Evolutionary conservation across 2,329 filamentous ascomycete species (phyloP), one percentile per base, ranked within the genome.

Genomic region (Talaromyces sp.): DNA sequence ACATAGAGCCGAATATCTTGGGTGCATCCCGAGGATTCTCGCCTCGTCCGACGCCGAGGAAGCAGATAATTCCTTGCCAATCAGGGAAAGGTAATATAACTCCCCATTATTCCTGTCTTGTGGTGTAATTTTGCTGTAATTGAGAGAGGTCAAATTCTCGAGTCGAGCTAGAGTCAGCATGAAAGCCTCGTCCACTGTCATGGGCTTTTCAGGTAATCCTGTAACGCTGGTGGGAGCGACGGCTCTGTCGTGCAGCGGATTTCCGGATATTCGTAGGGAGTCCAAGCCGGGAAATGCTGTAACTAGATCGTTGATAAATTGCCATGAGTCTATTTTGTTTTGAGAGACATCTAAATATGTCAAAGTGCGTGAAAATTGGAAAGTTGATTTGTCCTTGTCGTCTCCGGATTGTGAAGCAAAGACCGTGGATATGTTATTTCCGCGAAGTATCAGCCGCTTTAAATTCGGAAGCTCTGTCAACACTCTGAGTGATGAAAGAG

Each of bases 41-140:
- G 77, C 69, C 33, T 81, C 78, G 69, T 89, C 84, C 8, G 67
- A 68, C 57, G 70, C 67, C 0, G 76, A 71, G 2, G 67, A 74
- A 7, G 73, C 75, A 27, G 77, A 78, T n/a, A 97, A 81, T 73
- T 95, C 91, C 68, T 88, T 88, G 11, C 86, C 90, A 65, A 97
- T 95, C 62, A 90, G 86, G 0, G 89, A 91, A 11, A 98, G 86
- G 75, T 99, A 99, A 76, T 96, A 99, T 72, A 94, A 89, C 71
- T 98, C 95, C 4, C 93, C 93, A 72, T 98, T 95, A 62, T 87
- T 84, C 19, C 94, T 87, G 75, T 98, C 93, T 49, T 89, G 86
- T 1, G 82, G 70, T 0, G 88, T 88, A 70, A 98, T 88, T 17
- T 81, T 80, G 68, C 88, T 78, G 69, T 79, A 81, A 66, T 82